Percentiles rank a stretch among this genome's conserved stretches.
Conservation (phyloP, 2,329 filamentous ascomycete species). For the Metarhizium robertsii region DNA sequence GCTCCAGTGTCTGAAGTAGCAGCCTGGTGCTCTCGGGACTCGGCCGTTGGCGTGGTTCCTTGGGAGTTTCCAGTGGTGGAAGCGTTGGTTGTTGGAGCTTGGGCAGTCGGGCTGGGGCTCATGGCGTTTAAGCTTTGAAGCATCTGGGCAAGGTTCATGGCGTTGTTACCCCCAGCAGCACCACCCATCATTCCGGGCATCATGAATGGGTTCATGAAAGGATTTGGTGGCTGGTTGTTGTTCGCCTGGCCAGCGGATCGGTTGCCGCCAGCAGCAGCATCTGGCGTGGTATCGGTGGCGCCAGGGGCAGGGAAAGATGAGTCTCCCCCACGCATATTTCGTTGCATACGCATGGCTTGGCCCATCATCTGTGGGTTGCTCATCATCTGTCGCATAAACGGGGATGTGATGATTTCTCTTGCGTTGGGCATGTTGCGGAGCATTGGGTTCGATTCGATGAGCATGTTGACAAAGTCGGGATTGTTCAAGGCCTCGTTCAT, state of each 20-base stretch:
- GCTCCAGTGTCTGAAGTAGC: constrained; percentile 13
- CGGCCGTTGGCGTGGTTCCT: constrained; percentile 18
- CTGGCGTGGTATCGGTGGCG: constrained; percentile 77
- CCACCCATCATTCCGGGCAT: constrained; percentile 15
- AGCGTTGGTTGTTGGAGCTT: constrained; percentile 7
- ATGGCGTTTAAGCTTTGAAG: constrained; percentile 18
- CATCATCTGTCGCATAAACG: constrained; percentile 85
- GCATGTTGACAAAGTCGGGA: constrained; percentile 87
- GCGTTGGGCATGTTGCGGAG: constrained; percentile 65
- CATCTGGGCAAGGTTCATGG: constrained; percentile 16
- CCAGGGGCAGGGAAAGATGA: constrained; percentile 80
- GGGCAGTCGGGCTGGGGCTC: constrained; percentile 26
- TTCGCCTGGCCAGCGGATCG: constrained; percentile 18
- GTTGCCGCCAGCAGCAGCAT: constrained; percentile 22
- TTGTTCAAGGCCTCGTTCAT: constrained; percentile 96
- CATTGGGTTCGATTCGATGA: constrained; percentile 87
- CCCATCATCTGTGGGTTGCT: constrained; percentile 80
- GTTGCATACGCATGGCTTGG: constrained; percentile 74
- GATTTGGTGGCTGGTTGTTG: constrained; percentile 25
- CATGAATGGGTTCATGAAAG: constrained; percentile 29
- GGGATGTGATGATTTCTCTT: constrained; percentile 78
- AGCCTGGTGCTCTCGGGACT: constrained; percentile 15
- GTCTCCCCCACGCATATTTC: constrained; percentile 51
- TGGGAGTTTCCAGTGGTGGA: constrained; percentile 7
- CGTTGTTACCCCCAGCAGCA: constrained; percentile 7